Evolutionary conservation across 2,329 filamentous ascomycete species (phyloP), one percentile per base, ranked within the genome.

Genomic region (Sordariomycetes sp.): DNA sequence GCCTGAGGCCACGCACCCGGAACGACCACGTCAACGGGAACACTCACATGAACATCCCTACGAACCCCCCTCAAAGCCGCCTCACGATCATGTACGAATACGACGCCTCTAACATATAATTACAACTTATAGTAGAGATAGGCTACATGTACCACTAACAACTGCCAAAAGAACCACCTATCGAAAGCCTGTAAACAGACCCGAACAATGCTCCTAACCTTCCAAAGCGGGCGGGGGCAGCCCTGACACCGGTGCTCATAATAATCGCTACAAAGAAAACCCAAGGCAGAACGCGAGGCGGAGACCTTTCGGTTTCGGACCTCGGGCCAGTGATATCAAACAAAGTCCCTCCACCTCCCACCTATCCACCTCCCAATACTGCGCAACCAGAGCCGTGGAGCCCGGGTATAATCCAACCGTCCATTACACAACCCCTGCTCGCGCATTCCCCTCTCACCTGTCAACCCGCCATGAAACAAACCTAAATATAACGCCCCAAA

Each of bases 401-500:
- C 37, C 18, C 18, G 34, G 34, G 37, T 43, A 16, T 43, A 43
- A 43, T 43, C 37, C 37, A 43, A 43, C 37, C 37, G 3, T 8
- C 37, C 37, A 43, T 43, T 43, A 43, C 37, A n/a, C 43, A 48
- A 48, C 43, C 43, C 43, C 18, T n/a, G 4, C 12, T 43, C 37
- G 18, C 3, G 20, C 43, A n/a, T n/a, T 11, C 43, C 20, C 18
- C 43, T 22, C 18, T 22, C 18, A 22, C 43, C 43, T 14, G 40
- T 22, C 43, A 48, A 48, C 18, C 14, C 6, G 11, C n/a, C 16
- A 11, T 3, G n/a, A 22, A 20, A 22, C 11, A n/a, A 48, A 16
- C 43, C 43, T 48, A 46, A 57, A 56, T 48, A n/a, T 51, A 59
- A 58, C 50, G 55, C 52, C 57, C 16, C 22, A 54, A 58, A 58